Evolutionary conservation across 306 rosid genomes (phyloP).

Genomic region (barrel medic (Medicago truncatula)): DNA sequence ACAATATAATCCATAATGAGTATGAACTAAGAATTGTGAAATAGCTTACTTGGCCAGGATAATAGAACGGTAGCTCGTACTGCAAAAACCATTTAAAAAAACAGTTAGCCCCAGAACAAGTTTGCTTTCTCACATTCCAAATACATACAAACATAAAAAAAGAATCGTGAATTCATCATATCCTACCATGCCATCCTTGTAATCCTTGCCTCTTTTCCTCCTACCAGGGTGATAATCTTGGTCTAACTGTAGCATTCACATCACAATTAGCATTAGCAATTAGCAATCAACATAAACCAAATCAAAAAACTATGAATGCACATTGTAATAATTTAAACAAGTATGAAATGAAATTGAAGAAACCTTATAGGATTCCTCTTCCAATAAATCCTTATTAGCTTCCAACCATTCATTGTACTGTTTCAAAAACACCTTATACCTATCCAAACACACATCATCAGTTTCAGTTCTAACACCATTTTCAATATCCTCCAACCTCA

Average conservation of each 20-base stretch:
- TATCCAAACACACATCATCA: constrained; percentile 70
- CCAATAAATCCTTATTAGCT: constrained; percentile 77
- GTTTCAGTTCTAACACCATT: constrained; percentile 49
- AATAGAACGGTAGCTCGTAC: constrained; percentile 96
- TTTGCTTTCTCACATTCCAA: constrained; percentile 11
- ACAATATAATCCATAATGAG: constrained; percentile 21
- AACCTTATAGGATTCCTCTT: constrained; percentile 90
- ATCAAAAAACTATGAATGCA: not conserved
- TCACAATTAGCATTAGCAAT: constrained; percentile 46
- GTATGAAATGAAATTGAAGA: constrained; percentile 18
- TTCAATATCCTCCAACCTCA: constrained; percentile 63
- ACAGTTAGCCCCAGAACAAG: constrained; percentile 38
- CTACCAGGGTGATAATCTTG: constrained; percentile 95
- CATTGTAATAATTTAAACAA: not conserved
- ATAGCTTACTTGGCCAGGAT: constrained; percentile 93
- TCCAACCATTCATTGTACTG: constrained; percentile 88
- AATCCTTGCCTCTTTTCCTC: constrained; percentile 97
- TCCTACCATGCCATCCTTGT: constrained; percentile 90
- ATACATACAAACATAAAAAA: constrained; percentile 4
- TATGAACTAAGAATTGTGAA: constrained; percentile 15
- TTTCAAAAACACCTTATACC: constrained; percentile 88
- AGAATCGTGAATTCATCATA: not conserved
- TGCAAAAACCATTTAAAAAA: constrained; percentile 56
- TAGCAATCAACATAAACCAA: constrained; percentile 29
- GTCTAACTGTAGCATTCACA: constrained; percentile 65